Base-by-base conservation (phyloP, 495 filamentous ascomycete genomes). In the Aspergillus asperescens region DNA sequence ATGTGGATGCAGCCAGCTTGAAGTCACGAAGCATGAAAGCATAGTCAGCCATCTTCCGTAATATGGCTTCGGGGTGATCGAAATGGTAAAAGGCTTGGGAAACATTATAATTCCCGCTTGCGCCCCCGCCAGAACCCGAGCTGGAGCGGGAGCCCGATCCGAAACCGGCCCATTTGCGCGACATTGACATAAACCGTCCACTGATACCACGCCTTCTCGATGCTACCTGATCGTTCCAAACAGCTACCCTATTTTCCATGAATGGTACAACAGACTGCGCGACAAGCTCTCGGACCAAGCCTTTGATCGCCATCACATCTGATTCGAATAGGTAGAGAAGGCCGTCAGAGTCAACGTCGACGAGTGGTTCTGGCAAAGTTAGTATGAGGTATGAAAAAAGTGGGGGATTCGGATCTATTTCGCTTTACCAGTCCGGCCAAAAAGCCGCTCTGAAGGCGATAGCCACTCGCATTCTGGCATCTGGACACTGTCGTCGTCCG, bases 151-250 rank as follows among this genome's bases (percentile, higher is more conserved):
- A 72, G n/a, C 67, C 59, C 1, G 82, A 77, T 28, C 89, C 87
- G 62, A 97, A 95, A 12, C 85, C 81, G 25, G 85, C 79, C 81
- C 84, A 95, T 59, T 85, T 79, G 67, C 92, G 92, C 0, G 89
- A 94, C 53, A 97, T 74, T n/a, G 85, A 91, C 71, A 95, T 86
- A 63, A 98, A 90, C 2, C 89, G 81, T 12, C 93, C 93, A 54
- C 84, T 85, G 49, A 98, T 76, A 27, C 94, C 94, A 48, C 89
- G 82, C 35, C 93, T 75, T 40, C 87, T 76, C 12, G 94, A 95
- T n/a, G 89, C 90, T 7, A 97, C 85, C 69, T 96, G 91, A 61
- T 98, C 93, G 63, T 98, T 98, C 93, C 93, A 98, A 3, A 88
- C 79, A 20, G 90, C 84, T 7, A 92, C 78, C 57, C 84, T 80